phyloP scores from a whole-genome alignment of 2,329 filamentous ascomycete genomes.

The Aschersonia sp. region DNA sequence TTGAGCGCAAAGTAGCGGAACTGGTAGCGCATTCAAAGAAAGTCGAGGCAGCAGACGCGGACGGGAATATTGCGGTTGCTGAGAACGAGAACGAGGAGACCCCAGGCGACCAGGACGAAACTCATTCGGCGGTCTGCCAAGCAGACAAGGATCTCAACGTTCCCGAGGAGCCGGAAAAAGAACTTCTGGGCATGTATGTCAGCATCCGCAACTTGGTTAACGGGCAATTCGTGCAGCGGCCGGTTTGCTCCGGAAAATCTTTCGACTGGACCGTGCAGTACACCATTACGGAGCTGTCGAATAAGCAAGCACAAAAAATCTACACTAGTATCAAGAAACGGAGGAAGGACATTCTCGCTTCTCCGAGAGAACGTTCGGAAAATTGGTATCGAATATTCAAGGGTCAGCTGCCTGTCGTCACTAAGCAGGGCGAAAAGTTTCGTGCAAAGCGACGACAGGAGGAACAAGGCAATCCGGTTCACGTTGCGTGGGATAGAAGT shows the following conservation, averaged over 20 bases:
- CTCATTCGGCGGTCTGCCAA: neutral
- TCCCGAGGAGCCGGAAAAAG: conserved; percentile 6
- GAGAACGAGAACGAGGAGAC: neutral
- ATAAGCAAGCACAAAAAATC: conserved; percentile 27
- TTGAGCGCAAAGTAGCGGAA: conserved; percentile 36
- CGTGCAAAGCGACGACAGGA: conserved; percentile 38
- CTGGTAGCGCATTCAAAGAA: conserved; percentile 25
- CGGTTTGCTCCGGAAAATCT: conserved; percentile 23
- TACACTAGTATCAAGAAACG: conserved; percentile 44
- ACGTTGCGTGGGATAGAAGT: conserved; percentile 29
- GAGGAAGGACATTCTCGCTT: conserved; percentile 31
- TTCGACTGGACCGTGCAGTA: conserved; percentile 67
- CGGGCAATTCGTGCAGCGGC: conserved; percentile 46
- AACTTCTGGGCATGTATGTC: conserved; percentile 56
- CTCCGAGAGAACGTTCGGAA: conserved; percentile 24
- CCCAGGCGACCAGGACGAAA: neutral
- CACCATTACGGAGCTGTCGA: conserved; percentile 48
- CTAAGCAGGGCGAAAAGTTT: conserved; percentile 40
- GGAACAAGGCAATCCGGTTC: conserved; percentile 30
- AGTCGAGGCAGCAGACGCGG: neutral
- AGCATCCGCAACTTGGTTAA: conserved; percentile 62
- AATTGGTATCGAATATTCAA: conserved; percentile 32
- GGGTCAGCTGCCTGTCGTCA: conserved; percentile 25
- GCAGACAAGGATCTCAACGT: neutral
- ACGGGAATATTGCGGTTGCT: neutral